phyloP scores from a whole-genome alignment of 1,284 basidiomycete species.

The Malassezia brasiliensis region DNA sequence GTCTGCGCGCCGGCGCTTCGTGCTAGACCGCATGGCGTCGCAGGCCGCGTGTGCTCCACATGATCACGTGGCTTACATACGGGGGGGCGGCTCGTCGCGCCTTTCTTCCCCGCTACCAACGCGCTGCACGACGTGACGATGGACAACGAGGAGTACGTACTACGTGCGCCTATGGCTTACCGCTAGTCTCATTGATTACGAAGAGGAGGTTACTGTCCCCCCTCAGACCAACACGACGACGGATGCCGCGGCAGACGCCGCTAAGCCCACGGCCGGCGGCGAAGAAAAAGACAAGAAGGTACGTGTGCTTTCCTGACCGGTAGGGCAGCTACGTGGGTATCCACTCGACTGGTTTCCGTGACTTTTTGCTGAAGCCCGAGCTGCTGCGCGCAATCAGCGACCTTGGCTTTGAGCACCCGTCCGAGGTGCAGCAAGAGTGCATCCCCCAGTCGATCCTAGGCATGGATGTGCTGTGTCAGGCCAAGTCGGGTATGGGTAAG shows the following conservation, averaged over 20 bases:
- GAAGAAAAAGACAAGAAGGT: constrained; percentile 44
- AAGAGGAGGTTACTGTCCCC: constrained; percentile 44
- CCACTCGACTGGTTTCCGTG: constrained; percentile 51
- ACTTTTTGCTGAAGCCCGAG: constrained; percentile 95
- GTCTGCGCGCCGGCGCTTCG: constrained; percentile 5
- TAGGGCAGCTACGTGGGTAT: constrained; percentile 47
- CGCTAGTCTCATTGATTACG: constrained; percentile 48
- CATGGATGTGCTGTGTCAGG: constrained; percentile 99
- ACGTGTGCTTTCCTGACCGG: neutral
- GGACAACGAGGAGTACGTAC: constrained; percentile 48
- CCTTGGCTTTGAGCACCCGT: constrained; percentile 98
- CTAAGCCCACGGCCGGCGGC: constrained; percentile 22
- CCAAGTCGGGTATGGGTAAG: constrained; percentile 99
- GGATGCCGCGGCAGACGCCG: constrained; percentile 29
- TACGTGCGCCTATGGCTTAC: neutral
- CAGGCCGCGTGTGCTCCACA: neutral
- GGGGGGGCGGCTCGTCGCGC: neutral
- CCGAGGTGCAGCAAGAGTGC: constrained; percentile 99
- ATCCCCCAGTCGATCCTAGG: constrained; percentile 98
- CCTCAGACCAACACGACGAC: constrained; percentile 22
- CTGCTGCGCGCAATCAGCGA: constrained; percentile 95
- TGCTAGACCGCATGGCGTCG: neutral
- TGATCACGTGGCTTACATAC: constrained; percentile 14
- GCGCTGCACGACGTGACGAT: constrained; percentile 22
- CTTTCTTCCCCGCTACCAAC: constrained; percentile 5